Percentiles rank a stretch among this genome's conserved stretches.
phyloP scores from a whole-genome alignment of 768 basidiomycete genomes.

The Leccinum variicolor region DNA sequence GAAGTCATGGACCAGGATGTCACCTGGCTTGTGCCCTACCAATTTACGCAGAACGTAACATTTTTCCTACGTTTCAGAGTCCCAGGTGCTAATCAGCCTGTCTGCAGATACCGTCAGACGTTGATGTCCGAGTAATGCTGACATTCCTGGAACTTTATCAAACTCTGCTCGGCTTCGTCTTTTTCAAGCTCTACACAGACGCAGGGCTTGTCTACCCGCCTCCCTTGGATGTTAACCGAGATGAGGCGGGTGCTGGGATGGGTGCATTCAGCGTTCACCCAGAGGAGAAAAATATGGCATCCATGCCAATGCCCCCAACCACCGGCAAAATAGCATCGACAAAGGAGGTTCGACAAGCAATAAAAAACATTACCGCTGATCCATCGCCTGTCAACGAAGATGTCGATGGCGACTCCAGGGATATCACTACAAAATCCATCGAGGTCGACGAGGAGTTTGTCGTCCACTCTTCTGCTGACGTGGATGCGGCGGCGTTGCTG shows the following conservation, averaged over 20 bases:
- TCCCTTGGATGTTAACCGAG: conserved; percentile 75
- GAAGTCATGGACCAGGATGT: conserved; percentile 90
- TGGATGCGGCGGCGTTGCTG: conserved; percentile 45
- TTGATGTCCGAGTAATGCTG: conserved; percentile 96
- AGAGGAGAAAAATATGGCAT: conserved; percentile 25
- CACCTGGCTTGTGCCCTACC: conserved; percentile 96
- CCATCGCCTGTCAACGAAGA: conserved; percentile 31
- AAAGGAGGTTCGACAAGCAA: conserved; percentile 50
- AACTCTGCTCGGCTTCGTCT: conserved; percentile 90
- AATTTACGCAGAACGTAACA: conserved; percentile 90
- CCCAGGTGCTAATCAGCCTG: conserved; percentile 6
- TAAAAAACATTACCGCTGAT: conserved; percentile 41
- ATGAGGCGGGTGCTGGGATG: conserved; percentile 83
- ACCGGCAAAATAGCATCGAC: conserved; percentile 43
- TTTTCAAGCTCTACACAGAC: conserved; percentile 99
- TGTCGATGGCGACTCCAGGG: conserved; percentile 34
- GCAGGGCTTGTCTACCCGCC: conserved; percentile 93
- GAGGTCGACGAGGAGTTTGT: conserved; percentile 68
- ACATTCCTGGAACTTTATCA: conserved; percentile 99
- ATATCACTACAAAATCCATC: conserved; percentile 28
- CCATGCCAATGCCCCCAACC: conserved; percentile 14
- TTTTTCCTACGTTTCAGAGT: not conserved
- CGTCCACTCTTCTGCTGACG: conserved; percentile 51
- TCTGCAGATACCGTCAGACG: conserved; percentile 82
- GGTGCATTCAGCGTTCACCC: conserved; percentile 81